Evolutionary conservation across 495 filamentous ascomycete species (phyloP).

Genomic region (Penicillium steckii): DNA sequence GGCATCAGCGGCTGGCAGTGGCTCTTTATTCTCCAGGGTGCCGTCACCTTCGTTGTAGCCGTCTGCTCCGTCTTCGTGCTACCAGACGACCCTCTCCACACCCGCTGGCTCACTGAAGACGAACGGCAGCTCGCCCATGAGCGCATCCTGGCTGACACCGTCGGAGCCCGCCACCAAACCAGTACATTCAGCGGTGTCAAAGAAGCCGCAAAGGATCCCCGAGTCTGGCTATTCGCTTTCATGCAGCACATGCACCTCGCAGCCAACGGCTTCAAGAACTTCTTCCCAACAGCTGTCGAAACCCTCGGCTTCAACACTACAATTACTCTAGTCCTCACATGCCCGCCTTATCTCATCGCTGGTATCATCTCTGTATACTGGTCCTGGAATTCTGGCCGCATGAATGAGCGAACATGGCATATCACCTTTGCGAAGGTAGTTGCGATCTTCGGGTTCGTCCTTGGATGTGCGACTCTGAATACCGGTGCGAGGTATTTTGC

Average conservation of each 20-base stretch:
- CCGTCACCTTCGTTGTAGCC: slow-evolving; percentile 62
- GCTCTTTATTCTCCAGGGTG: slow-evolving; percentile 64
- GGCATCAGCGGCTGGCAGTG: slow-evolving; percentile 77
- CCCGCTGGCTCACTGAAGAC: slow-evolving; percentile 12
- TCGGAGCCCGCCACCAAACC: slow-evolving; percentile 6
- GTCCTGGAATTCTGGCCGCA: slow-evolving; percentile 40
- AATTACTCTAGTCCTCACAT: slow-evolving; percentile 53
- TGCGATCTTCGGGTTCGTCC: slow-evolving; percentile 49
- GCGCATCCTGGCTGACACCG: neutral
- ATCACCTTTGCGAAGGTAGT: slow-evolving; percentile 33
- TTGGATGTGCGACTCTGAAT: slow-evolving; percentile 20
- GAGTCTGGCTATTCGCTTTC: slow-evolving; percentile 34
- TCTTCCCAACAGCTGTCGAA: slow-evolving; percentile 49
- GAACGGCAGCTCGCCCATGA: slow-evolving; percentile 15
- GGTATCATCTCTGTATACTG: slow-evolving; percentile 46
- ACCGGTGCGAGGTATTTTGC: slow-evolving; percentile 21
- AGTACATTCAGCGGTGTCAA: slow-evolving; percentile 15
- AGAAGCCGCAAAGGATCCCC: slow-evolving; percentile 29
- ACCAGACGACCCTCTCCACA: slow-evolving; percentile 56
- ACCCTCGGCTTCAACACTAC: slow-evolving; percentile 37
- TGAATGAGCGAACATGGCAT: slow-evolving; percentile 52
- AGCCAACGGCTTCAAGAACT: slow-evolving; percentile 44
- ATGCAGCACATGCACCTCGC: slow-evolving; percentile 28
- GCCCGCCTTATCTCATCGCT: slow-evolving; percentile 50
- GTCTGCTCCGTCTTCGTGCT: slow-evolving; percentile 69